Conservation (phyloP, 257 asterid genomes). For the Forsythia suspensa region DNA sequence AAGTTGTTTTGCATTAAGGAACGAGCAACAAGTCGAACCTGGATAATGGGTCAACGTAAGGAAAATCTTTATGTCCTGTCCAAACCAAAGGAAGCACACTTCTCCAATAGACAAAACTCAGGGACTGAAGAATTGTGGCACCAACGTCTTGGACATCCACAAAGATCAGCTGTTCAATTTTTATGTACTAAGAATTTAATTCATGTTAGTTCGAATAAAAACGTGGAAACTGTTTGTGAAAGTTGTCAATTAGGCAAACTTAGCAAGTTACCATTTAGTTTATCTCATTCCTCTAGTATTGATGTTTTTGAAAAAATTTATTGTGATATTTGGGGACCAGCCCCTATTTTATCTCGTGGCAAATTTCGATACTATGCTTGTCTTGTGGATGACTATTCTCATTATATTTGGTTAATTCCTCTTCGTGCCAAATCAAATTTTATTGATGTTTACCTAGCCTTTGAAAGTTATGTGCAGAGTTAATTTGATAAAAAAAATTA, state of each 20-base stretch:
- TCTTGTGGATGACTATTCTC: background rate
- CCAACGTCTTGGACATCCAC: no score
- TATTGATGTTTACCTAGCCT: background rate
- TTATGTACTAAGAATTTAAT: no score
- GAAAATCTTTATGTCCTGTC: background rate
- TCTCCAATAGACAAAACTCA: background rate
- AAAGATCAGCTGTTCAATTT: no score
- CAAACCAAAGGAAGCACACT: slow-evolving; percentile 1
- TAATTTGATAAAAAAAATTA: background rate
- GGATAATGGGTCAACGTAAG: background rate
- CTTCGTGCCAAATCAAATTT: background rate
- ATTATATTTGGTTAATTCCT: background rate
- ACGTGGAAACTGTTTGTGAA: background rate
- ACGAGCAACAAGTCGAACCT: background rate
- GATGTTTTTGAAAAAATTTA: no score
- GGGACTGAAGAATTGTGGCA: background rate
- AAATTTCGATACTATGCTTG: no score
- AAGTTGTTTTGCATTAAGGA: no score
- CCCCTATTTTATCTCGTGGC: no score
- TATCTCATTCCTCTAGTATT: no score
- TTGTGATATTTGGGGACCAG: no score
- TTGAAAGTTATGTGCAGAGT: background rate
- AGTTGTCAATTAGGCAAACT: background rate
- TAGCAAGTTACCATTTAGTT: no score
- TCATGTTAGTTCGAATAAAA: background rate